A percentile compares a stretch with the other conserved stretches of the same genome.
Evolutionary conservation across 2,329 filamentous ascomycete genomes (phyloP).

Genomic region (Phaeosphaeriaceae sp.): DNA sequence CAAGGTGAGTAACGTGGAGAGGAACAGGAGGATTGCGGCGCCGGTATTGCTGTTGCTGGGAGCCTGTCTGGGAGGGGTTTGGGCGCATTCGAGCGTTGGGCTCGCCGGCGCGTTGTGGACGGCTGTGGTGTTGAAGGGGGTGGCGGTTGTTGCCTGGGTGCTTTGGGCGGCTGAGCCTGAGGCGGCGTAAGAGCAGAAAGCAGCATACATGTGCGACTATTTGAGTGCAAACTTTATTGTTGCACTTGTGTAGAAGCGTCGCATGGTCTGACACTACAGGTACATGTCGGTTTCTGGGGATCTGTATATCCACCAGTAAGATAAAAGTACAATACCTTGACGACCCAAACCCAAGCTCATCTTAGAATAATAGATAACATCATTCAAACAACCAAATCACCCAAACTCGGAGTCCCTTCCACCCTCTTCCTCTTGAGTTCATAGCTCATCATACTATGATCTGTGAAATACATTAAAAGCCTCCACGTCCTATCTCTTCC

Average conservation of each 20-base stretch:
- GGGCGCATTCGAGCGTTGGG: slow-evolving; percentile 61
- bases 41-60: slow-evolving; percentile 62
- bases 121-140: slow-evolving; percentile 50
- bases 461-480: slow-evolving; percentile 74
- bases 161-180: slow-evolving; percentile 50
- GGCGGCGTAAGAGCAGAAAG: slow-evolving; percentile 9
- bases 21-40: slow-evolving; percentile 61
- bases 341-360: neutral
- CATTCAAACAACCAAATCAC: slow-evolving; percentile 32
- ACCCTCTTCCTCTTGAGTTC: slow-evolving; percentile 58
- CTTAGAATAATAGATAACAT: neutral
- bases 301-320: too few relatives aligned
- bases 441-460: slow-evolving; percentile 75
- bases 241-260: too few relatives aligned
- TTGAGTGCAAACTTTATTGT: too few relatives aligned
- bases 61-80: slow-evolving; percentile 63
- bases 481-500: slow-evolving; percentile 35
- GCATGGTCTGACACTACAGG: too few relatives aligned
- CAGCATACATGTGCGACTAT: too few relatives aligned
- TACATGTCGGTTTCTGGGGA: too few relatives aligned
- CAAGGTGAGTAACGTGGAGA: slow-evolving; percentile 56
- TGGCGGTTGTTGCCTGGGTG: slow-evolving; percentile 50
- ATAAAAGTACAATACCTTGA: neutral
- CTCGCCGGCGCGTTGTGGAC: slow-evolving; percentile 62
- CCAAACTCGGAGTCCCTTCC: slow-evolving; percentile 18